phyloP scores from a whole-genome alignment of 2,329 filamentous ascomycete species.

The Epichloe sp. region DNA sequence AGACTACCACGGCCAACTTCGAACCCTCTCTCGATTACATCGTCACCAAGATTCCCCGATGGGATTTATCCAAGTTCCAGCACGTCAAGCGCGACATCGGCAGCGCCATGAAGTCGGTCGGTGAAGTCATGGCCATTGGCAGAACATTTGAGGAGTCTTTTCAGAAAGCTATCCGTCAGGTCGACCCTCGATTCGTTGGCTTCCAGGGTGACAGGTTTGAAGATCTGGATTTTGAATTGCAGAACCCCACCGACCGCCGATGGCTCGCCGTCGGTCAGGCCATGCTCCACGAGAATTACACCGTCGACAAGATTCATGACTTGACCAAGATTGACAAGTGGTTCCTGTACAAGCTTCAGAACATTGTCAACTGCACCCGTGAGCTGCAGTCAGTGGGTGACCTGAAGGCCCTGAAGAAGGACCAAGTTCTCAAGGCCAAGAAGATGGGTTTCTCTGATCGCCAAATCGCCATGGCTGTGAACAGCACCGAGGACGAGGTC shows the following conservation, averaged over 20 bases:
- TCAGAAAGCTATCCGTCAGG: constrained; percentile 96
- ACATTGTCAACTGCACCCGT: constrained; percentile 81
- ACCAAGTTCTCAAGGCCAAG: constrained; percentile 82
- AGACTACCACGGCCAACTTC: constrained; percentile 97
- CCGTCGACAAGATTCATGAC: constrained; percentile 81
- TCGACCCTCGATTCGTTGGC: constrained; percentile 81
- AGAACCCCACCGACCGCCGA: constrained; percentile 88
- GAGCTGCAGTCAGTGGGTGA: constrained; percentile 76
- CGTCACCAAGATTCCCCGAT: constrained; percentile 95
- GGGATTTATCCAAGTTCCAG: constrained; percentile 98
- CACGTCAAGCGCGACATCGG: constrained; percentile 97
- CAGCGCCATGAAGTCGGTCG: constrained; percentile 97
- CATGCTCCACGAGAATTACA: constrained; percentile 94
- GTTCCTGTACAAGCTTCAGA: constrained; percentile 97
- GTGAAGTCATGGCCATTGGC: constrained; percentile 98
- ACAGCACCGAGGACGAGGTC: constrained; percentile 78
- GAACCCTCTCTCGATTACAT: constrained; percentile 96
- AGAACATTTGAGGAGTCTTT: constrained; percentile 98
- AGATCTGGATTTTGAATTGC: constrained; percentile 76
- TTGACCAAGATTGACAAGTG: constrained; percentile 98
- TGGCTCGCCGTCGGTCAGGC: constrained; percentile 97
- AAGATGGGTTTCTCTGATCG: constrained; percentile 95
- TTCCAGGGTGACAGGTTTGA: constrained; percentile 96
- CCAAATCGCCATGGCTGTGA: constrained; percentile 81
- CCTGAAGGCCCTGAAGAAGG: constrained; percentile 74